A percentile compares a stretch with the other conserved stretches of the same genome.
Evolutionary conservation across 208 protist genomes (phyloP).

Genomic region (Sergeia podlipaevii): DNA sequence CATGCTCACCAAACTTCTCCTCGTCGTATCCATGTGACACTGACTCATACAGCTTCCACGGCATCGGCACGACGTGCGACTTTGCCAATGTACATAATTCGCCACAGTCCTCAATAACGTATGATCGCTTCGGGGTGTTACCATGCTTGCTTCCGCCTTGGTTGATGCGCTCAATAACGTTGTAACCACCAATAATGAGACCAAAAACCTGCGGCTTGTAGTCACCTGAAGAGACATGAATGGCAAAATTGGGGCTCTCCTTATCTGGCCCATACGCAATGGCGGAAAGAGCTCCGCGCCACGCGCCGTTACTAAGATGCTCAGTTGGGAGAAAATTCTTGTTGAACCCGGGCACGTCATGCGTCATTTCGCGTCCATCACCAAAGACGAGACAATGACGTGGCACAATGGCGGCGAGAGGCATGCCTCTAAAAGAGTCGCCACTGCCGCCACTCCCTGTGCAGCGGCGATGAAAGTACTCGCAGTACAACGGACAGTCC

Average conservation of each 20-base stretch:
- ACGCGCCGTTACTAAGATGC: slow-evolving; percentile 60
- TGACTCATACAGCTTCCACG: slow-evolving; percentile 78
- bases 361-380: slow-evolving; percentile 72
- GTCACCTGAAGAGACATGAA: slow-evolving; percentile 79
- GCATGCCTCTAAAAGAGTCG: slow-evolving; percentile 82
- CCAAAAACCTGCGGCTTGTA: slow-evolving; percentile 83
- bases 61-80: slow-evolving; percentile 77
- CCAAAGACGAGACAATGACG: slow-evolving; percentile 81
- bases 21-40: slow-evolving; percentile 79
- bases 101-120: slow-evolving; percentile 72
- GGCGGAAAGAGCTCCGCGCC: slow-evolving; percentile 75
- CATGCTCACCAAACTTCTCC: slow-evolving; percentile 65
- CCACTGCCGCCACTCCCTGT: slow-evolving; percentile 65
- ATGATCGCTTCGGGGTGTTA: slow-evolving; percentile 73
- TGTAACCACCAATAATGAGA: slow-evolving; percentile 83
- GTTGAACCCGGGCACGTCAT: slow-evolving; percentile 76
- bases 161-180: slow-evolving; percentile 86
- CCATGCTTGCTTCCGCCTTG: slow-evolving; percentile 73
- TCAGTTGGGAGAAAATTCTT: slow-evolving; percentile 71
- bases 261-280: slow-evolving; percentile 72
- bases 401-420: slow-evolving; percentile 63
- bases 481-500: slow-evolving; percentile 85
- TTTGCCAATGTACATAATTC: slow-evolving; percentile 88
- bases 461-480: slow-evolving; percentile 87
- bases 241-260: slow-evolving; percentile 85